phyloP scores from a whole-genome alignment of 495 filamentous ascomycete genomes.

The Penicillium atrosanguineum region DNA sequence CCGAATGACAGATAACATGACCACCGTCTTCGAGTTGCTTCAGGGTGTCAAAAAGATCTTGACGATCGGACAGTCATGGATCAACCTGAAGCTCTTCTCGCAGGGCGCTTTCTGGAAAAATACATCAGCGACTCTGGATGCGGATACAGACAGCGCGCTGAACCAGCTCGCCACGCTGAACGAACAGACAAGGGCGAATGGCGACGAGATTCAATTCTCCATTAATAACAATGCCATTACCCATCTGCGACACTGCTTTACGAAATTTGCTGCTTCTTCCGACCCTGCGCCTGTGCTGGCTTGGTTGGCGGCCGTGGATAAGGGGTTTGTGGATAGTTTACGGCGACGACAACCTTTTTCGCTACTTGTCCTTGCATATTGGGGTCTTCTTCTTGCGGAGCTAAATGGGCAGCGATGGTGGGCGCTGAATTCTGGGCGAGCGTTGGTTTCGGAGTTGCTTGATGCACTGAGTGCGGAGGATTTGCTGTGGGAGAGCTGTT shows the following conservation, averaged over 20 bases:
- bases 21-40: constrained; percentile 27
- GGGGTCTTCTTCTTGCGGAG: constrained; percentile 26
- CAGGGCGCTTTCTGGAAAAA: constrained; percentile 18
- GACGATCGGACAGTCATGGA: constrained; percentile 20
- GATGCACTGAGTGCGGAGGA: constrained; percentile 4
- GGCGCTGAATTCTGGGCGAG: constrained; percentile 24
- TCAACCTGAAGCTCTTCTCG: constrained; percentile 24
- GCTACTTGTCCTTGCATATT: constrained; percentile 29
- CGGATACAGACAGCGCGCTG: constrained; percentile 16
- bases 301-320: constrained; percentile 29
- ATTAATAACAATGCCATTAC: constrained; percentile 25
- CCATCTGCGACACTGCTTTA: constrained; percentile 25
- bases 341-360: constrained; percentile 22
- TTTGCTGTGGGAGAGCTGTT: constrained; percentile 18
- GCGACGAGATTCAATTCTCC: constrained; percentile 11
- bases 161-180: constrained; percentile 17
- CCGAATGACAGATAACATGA: constrained; percentile 27
- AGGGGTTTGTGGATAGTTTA: constrained; percentile 23
- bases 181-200: constrained; percentile 7
- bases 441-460: constrained; percentile 24
- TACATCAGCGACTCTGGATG: constrained; percentile 11
- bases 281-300: constrained; percentile 26
- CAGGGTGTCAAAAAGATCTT: constrained; percentile 32
- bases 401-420: constrained; percentile 29
- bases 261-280: constrained; percentile 15